Percentiles rank a stretch among this genome's conserved stretches.
phyloP scores from a whole-genome alignment of 179 eudicot genomes.

The Corrigiola litoralis region DNA sequence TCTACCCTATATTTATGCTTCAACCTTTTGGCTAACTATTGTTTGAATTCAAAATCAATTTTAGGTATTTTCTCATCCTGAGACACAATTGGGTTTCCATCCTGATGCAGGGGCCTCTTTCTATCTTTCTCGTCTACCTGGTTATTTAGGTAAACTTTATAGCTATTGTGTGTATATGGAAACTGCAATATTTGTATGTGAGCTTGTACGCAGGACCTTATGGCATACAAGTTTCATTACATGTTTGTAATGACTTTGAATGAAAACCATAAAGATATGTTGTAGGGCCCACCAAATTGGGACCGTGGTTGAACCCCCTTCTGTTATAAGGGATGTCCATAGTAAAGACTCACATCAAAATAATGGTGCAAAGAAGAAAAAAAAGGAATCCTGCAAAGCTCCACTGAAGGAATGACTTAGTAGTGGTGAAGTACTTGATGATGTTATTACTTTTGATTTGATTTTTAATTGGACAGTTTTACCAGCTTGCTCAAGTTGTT shows the following conservation, averaged over 20 bases:
- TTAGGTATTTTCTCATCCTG: constrained; percentile 79
- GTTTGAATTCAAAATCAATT: constrained; percentile 14
- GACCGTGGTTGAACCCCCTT: background rate
- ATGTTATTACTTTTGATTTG: background rate
- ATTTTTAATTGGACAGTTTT: background rate
- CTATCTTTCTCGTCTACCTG: constrained; percentile 90
- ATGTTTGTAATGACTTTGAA: background rate
- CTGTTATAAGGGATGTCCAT: background rate
- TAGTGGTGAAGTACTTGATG: background rate
- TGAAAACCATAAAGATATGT: background rate
- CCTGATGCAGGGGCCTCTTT: constrained; percentile 95
- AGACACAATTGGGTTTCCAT: constrained; percentile 86
- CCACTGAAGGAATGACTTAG: background rate
- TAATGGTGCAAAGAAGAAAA: background rate
- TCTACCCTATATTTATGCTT: background rate
- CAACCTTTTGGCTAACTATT: background rate
- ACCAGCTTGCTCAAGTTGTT: background rate
- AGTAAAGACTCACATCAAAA: background rate
- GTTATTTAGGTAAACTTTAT: constrained; percentile 65
- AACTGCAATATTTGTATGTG: background rate
- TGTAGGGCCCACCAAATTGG: background rate
- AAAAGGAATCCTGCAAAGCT: background rate
- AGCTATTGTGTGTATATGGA: background rate
- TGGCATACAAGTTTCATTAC: background rate
- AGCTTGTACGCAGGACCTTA: background rate